A percentile compares a stretch with the other conserved stretches of the same genome.
phyloP scores from a whole-genome alignment of 768 basidiomycete genomes.

The Rhodotorula diobovata region DNA sequence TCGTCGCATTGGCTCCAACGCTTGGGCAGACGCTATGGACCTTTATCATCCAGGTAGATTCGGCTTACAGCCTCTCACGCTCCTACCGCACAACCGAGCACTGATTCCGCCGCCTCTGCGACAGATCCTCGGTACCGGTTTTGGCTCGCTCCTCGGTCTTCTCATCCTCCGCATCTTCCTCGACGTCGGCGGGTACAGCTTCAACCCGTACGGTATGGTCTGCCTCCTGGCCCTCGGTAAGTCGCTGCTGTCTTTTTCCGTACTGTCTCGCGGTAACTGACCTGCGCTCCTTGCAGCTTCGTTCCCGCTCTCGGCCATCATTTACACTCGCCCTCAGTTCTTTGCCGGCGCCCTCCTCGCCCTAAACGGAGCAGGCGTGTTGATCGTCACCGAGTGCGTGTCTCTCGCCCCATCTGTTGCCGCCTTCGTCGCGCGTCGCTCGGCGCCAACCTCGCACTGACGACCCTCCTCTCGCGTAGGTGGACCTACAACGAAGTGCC shows the following conservation, averaged over 20 bases:
- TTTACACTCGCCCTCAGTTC: slow-evolving; percentile 34
- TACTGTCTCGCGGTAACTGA: background rate
- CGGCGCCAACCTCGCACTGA: background rate
- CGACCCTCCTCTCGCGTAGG: slow-evolving; percentile 36
- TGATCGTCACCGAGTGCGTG: slow-evolving; percentile 2
- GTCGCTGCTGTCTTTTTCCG: background rate
- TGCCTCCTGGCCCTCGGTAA: slow-evolving; percentile 42
- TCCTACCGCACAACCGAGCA: slow-evolving; percentile 15
- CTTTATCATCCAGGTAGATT: slow-evolving; percentile 12
- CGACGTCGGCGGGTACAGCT: slow-evolving; percentile 31
- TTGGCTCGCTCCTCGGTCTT: slow-evolving; percentile 27
- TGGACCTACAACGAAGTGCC: slow-evolving; percentile 40
- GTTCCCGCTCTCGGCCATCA: slow-evolving; percentile 16
- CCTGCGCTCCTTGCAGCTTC: background rate
- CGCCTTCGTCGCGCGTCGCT: background rate
- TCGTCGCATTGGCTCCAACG: slow-evolving; percentile 30
- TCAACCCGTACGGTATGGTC: slow-evolving; percentile 35
- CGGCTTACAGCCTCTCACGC: background rate
- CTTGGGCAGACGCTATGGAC: slow-evolving; percentile 25
- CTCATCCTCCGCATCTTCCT: slow-evolving; percentile 35
- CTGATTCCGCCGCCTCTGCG: background rate
- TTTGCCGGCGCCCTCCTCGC: slow-evolving; percentile 38
- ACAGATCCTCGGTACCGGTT: slow-evolving; percentile 30
- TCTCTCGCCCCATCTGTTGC: background rate
- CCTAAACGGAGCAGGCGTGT: slow-evolving; percentile 18